phyloP scores from a whole-genome alignment of 2,329 filamentous ascomycete genomes.

The Sarocladium oryzae region DNA sequence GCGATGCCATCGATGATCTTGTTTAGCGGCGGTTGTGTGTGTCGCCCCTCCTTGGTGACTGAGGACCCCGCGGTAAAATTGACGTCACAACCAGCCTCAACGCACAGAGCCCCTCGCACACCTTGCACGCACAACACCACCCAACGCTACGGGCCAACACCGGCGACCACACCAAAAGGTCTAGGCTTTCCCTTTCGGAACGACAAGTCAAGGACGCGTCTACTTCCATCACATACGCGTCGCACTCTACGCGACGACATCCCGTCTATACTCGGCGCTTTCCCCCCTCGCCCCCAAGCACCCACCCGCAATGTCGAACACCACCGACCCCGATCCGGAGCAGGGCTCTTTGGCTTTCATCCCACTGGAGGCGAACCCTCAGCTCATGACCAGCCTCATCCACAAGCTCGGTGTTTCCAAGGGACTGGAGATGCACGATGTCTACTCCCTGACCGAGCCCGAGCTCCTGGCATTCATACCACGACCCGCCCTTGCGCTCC shows the following conservation, averaged over 20 bases:
- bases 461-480: slow-evolving; percentile 82
- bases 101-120: too few species aligned
- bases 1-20: neutral
- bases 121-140: too few species aligned
- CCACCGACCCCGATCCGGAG: slow-evolving; percentile 33
- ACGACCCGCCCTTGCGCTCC: slow-evolving; percentile 77
- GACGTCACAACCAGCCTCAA: too few species aligned
- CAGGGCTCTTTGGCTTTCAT: slow-evolving; percentile 36
- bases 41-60: too few species aligned
- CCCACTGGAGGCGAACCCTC: slow-evolving; percentile 69
- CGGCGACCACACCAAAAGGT: neutral
- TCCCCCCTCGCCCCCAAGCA: neutral
- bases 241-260: neutral
- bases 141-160: too few species aligned
- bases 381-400: slow-evolving; percentile 78
- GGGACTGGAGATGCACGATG: slow-evolving; percentile 77
- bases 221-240: neutral
- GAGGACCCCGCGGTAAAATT: too few species aligned
- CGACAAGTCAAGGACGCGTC: neutral
- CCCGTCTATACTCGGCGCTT: too few species aligned
- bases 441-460: slow-evolving; percentile 83
- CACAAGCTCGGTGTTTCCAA: slow-evolving; percentile 77
- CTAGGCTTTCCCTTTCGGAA: neutral
- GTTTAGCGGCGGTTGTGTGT: too few species aligned
- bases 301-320: slow-evolving; percentile 22